Evolutionary conservation across 1,284 basidiomycete genomes (phyloP), one percentile per base, ranked within the genome.

Genomic region (Leccinum olivaceoglutinosum): DNA sequence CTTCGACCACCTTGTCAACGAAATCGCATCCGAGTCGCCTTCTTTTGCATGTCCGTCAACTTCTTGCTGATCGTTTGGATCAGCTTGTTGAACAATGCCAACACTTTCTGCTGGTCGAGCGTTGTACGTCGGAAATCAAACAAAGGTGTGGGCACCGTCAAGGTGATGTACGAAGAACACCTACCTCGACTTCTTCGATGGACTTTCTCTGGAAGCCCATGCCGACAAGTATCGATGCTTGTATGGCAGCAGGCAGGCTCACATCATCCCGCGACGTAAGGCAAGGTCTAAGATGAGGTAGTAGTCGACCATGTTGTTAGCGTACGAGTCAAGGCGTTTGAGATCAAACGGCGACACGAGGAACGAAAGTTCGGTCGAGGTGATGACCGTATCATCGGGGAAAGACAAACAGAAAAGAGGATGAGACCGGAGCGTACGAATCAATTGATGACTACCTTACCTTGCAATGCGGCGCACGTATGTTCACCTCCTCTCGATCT

Each of bases 251-350:
- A 56, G 89, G 91, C 21, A 97, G 77, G 57, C 79, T 83, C 32
- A 90, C 80, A 29, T 82, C 87, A 58, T 80, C 38, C 38, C 38
- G 93, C 88, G 41, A 96, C 78, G 1, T 80, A 83, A 0, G 97
- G 96, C 4, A 99, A 80, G 14, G 75, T 99, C 97, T 58, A 98
- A 81, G 63, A 99, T 87, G 70, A 98, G 93, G 74, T 98, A 94
- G 73, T 96, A 97, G 76, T 99, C 97, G 58, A 98, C 83, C 86
- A 93, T 89, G 77, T 96, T 96, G 76, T 96, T 95, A 5, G 94
- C 90, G 71, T 99, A 99, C 5, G 95, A 92, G 68, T 96, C 92
- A 41, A 99, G 84, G 3, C 97, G 89, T 78, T 98, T 98, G 71
- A 99, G 82, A 77, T 99, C 97, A 74, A 98, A 98, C 0, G 96